phyloP scores from a whole-genome alignment of 2,329 filamentous ascomycete species.

The Bipolaris zeicola region DNA sequence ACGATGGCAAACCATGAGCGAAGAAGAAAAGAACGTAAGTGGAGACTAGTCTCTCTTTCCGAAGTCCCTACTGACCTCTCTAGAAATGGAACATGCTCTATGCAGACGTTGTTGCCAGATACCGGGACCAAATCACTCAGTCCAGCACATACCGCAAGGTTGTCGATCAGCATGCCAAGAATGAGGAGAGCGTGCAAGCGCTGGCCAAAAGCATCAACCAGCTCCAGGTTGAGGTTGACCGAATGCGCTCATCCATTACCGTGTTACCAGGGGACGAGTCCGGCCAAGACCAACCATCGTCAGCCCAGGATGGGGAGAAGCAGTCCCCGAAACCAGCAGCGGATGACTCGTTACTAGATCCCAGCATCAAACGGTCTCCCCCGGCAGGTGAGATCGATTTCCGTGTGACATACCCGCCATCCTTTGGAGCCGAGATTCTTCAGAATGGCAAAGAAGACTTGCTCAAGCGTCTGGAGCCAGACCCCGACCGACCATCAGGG shows the following conservation, averaged over 20 bases:
- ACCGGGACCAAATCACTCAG: slow-evolving; percentile 47
- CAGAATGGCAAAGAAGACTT: slow-evolving; percentile 58
- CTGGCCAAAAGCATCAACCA: slow-evolving; percentile 50
- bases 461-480: slow-evolving; percentile 56
- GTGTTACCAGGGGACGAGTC: slow-evolving; percentile 30
- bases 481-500: slow-evolving; percentile 49
- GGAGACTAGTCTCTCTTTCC: background rate
- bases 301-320: slow-evolving; percentile 26
- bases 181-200: slow-evolving; percentile 48
- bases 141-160: slow-evolving; percentile 46
- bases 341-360: slow-evolving; percentile 42
- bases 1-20: slow-evolving; percentile 48
- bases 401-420: slow-evolving; percentile 56
- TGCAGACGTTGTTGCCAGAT: slow-evolving; percentile 48
- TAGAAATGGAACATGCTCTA: slow-evolving; percentile 52
- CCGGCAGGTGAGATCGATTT: slow-evolving; percentile 54
- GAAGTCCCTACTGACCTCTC: slow-evolving; percentile 16
- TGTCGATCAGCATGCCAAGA: slow-evolving; percentile 45
- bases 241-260: slow-evolving; percentile 44
- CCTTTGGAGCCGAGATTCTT: slow-evolving; percentile 56
- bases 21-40: slow-evolving; percentile 47
- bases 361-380: slow-evolving; percentile 45
- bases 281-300: slow-evolving; percentile 15
- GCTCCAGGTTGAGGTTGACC: slow-evolving; percentile 48
- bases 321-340: slow-evolving; percentile 25